These are phyloP conservation scores for Myrmaecium sp. DNA, from an alignment of 2,329 filamentous ascomycete species.

Conservation along the genomic window DNA sequence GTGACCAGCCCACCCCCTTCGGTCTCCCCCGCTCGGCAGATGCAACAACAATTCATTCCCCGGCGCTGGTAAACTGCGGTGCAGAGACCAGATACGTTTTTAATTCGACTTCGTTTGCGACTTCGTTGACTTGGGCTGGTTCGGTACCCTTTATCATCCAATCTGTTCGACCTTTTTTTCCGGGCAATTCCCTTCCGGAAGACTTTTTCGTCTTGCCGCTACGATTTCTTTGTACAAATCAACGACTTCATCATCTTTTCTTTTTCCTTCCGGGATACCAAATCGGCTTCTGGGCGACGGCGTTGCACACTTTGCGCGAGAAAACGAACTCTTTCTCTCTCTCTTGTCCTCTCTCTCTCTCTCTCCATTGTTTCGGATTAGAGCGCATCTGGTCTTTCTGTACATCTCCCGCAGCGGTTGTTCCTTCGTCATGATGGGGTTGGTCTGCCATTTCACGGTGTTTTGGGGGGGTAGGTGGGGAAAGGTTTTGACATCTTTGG, in stretches of 20 bases:
- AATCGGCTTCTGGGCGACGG: slow-evolving; percentile 19
- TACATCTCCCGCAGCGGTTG: slow-evolving; percentile 12
- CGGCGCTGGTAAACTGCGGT: slow-evolving; percentile 30
- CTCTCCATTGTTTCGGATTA: slow-evolving; percentile 14
- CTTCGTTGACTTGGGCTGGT: slow-evolving; percentile 23
- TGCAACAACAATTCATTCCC: slow-evolving; percentile 38
- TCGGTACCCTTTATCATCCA: slow-evolving; percentile 19
- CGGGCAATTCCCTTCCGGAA: slow-evolving; percentile 21
- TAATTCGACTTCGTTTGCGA: slow-evolving; percentile 17
- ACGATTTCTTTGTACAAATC: slow-evolving; percentile 24
- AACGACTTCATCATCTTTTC: slow-evolving; percentile 23
- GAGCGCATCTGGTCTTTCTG: slow-evolving; percentile 19
- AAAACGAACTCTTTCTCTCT: too few relatives aligned
- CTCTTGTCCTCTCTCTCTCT: too few relatives aligned
- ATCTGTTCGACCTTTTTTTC: slow-evolving; percentile 18
- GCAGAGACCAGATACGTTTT: slow-evolving; percentile 15
- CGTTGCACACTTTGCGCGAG: too few relatives aligned
- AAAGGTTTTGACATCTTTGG: slow-evolving; percentile 1
- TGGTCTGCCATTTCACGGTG: slow-evolving; percentile 13
- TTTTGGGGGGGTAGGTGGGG: slow-evolving; percentile 10
- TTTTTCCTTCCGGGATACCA: slow-evolving; percentile 21
- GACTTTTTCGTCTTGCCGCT: slow-evolving; percentile 23
- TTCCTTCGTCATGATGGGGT: too few relatives aligned
- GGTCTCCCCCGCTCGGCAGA: slow-evolving; percentile 44
- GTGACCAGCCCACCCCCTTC: slow-evolving; percentile 76